Conservation (phyloP, 2,329 filamentous ascomycete genomes). For the Hypoxylon sp. region DNA sequence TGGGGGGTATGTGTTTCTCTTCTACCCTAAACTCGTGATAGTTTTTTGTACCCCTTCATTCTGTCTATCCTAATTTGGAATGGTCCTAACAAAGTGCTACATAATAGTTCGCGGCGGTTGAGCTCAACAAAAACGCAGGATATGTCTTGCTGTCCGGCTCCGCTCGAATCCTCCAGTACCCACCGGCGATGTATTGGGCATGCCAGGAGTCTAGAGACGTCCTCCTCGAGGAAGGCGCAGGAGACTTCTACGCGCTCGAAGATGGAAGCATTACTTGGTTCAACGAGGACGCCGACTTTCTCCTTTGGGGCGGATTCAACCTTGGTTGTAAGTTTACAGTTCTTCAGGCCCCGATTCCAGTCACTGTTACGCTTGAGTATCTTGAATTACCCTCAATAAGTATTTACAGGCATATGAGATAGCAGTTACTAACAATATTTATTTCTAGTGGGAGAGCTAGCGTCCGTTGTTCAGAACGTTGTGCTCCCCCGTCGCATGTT, state of each 20-base stretch:
- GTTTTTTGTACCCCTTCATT: neutral
- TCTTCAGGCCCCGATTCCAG: neutral
- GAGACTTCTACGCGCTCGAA: slow-evolving; percentile 4
- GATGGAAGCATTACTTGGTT: slow-evolving; percentile 26
- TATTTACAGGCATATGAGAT: neutral
- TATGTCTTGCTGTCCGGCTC: slow-evolving; percentile 1
- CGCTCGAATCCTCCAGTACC: neutral
- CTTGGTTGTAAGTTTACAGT: slow-evolving; percentile 20
- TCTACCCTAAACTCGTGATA: neutral
- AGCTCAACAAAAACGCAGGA: neutral
- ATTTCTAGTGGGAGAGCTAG: slow-evolving; percentile 28
- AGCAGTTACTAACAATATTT: slow-evolving; percentile 10
- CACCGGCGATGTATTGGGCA: slow-evolving; percentile 16
- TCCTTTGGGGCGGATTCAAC: slow-evolving; percentile 16
- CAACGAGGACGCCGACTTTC: slow-evolving; percentile 8
- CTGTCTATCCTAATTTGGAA: neutral
- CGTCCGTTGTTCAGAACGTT: slow-evolving; percentile 18
- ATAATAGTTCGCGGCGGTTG: slow-evolving; percentile 1
- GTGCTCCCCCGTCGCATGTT: neutral
- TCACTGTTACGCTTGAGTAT: neutral
- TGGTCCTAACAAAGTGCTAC: neutral
- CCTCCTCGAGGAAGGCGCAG: slow-evolving; percentile 1
- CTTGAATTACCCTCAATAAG: neutral
- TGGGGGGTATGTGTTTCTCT: slow-evolving; percentile 19
- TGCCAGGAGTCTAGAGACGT: neutral